Evolutionary conservation across 768 basidiomycete genomes (phyloP), one percentile per base, ranked within the genome.

Genomic region (Candolleomyces efflorescens): DNA sequence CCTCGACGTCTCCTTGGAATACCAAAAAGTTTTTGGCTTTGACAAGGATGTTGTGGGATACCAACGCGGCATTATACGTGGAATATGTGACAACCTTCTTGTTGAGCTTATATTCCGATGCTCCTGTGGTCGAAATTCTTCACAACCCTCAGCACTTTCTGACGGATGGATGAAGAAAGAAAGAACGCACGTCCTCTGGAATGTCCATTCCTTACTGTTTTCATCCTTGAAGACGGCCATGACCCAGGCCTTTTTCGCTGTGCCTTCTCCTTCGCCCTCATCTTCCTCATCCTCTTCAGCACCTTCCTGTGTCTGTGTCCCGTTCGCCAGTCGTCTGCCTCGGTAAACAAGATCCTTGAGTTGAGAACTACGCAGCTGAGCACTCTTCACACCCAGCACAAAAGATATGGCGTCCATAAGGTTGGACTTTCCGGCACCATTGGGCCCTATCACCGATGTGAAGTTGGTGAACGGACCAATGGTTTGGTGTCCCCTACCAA

Each of bases 391-490:
- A 27, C 97, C 97, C 5, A 99, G 86, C 9, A 98, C 97, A 69
- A 99, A 98, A 3, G 97, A 98, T 63, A 99, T 98, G 53, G 97
- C 97, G 69, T 99, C 97, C 97, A 98, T 98, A 56, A 98, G 84
- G 70, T 99, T 99, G 10, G 94, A 96, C 69, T 99, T 98, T 59
- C 97, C 97, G 0, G 96, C 94, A 57, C 97, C 96, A 87, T 99
- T 98, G 37, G 97, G 96, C 20, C 97, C 97, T 64, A 99, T 98
- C 55, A 98, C 82, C 11, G 93, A 96, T 0, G 96, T 95, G 73
- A 99, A 99, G 66, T 87, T 86, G 75, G 83, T 85, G 76, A 95
- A 94, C 1, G 94, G 94, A 0, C 94, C 94, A 49, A 95, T 92
- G 26, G 83, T 82, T 70, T 94, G 90, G 68, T 90, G 87, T 39